Conservation (phyloP, 768 basidiomycete species). For the Psilocybe tampanensis region DNA sequence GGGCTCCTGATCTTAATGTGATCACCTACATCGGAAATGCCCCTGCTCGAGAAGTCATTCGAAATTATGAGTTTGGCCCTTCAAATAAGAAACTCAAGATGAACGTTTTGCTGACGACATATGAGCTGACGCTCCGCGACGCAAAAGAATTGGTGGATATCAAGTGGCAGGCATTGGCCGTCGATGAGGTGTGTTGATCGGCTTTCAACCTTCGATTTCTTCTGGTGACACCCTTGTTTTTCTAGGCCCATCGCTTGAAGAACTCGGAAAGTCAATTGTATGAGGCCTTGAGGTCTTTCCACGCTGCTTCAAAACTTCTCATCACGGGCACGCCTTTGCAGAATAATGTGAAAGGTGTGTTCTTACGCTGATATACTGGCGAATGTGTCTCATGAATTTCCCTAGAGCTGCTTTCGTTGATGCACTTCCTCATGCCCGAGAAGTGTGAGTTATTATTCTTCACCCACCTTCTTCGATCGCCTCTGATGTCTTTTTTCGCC, state of each 20-base stretch:
- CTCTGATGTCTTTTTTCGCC: not conserved
- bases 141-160: constrained; percentile 86
- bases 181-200: constrained; percentile 77
- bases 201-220: not conserved
- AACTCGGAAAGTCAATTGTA: constrained; percentile 98
- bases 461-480: not conserved
- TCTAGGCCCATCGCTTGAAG: constrained; percentile 93
- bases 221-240: constrained; percentile 16
- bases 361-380: not conserved
- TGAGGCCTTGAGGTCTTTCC: constrained; percentile 89
- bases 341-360: constrained; percentile 95
- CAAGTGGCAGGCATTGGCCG: constrained; percentile 96
- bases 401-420: constrained; percentile 89
- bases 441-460: constrained; percentile 65
- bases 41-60: constrained; percentile 85
- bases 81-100: constrained; percentile 91
- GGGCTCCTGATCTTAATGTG: constrained; percentile 97
- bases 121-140: constrained; percentile 93
- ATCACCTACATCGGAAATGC: constrained; percentile 96
- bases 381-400: not conserved
- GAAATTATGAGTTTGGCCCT: constrained; percentile 88
- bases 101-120: constrained; percentile 97
- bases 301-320: constrained; percentile 88
- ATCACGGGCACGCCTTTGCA: constrained; percentile 99
- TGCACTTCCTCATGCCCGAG: constrained; percentile 99